These are phyloP conservation scores for Penicillium paradoxum DNA, from an alignment of 495 filamentous ascomycete species.

Conservation along the genomic window DNA sequence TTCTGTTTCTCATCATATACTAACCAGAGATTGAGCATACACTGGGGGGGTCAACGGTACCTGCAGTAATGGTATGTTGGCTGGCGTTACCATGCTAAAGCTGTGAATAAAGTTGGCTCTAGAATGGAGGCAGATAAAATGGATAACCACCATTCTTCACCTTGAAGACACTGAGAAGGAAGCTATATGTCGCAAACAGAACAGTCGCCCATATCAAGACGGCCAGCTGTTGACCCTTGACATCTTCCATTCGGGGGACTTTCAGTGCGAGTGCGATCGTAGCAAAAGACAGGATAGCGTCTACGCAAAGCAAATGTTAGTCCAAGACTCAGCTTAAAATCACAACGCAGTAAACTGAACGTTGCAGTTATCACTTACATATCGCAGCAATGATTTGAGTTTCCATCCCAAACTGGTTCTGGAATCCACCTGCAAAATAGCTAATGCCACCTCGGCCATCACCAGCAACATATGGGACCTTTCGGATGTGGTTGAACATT, in stretches of 20 bases:
- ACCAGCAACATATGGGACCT: constrained; percentile 88
- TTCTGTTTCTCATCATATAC: background rate
- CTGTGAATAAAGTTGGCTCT: constrained; percentile 9
- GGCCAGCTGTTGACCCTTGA: constrained; percentile 71
- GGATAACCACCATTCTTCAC: constrained; percentile 94
- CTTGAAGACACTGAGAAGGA: constrained; percentile 88
- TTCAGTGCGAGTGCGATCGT: constrained; percentile 86
- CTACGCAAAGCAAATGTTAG: constrained; percentile 42
- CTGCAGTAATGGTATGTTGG: background rate
- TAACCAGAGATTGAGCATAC: background rate
- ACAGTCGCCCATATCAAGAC: constrained; percentile 78
- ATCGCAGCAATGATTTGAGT: constrained; percentile 94
- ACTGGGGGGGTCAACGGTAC: background rate
- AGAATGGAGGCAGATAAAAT: constrained; percentile 90
- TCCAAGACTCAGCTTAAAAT: background rate
- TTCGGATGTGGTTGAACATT: constrained; percentile 99
- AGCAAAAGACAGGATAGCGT: constrained; percentile 87
- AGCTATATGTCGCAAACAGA: constrained; percentile 82
- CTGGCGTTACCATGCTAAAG: background rate
- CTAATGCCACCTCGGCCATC: constrained; percentile 80
- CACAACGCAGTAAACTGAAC: background rate
- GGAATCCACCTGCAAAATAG: constrained; percentile 92
- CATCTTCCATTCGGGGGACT: constrained; percentile 78
- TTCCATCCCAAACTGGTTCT: constrained; percentile 92
- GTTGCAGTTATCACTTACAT: constrained; percentile 61